These are phyloP conservation scores for Mucor lusitanicus DNA, from an alignment of 371 early-diverging fungal species.

Conservation along the genomic window DNA sequence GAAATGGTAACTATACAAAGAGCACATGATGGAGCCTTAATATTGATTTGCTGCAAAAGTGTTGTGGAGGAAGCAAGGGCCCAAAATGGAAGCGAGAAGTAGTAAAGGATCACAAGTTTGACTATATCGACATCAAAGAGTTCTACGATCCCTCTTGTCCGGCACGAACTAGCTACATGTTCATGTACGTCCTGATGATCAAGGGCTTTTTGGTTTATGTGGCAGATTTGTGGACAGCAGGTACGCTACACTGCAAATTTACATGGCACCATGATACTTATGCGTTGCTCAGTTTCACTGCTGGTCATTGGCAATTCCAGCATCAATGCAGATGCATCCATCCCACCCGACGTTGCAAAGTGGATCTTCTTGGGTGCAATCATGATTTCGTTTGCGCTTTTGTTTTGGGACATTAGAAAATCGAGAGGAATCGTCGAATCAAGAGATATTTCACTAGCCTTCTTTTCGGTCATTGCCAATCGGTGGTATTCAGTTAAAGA, in stretches of 20 bases:
- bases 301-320: conserved; percentile 53
- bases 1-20: background rate
- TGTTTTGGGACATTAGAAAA: conserved; percentile 79
- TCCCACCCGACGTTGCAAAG: conserved; percentile 43
- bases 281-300: conserved; percentile 6
- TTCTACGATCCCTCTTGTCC: conserved; percentile 61
- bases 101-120: conserved; percentile 88
- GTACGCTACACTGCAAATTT: conserved; percentile 27
- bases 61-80: conserved; percentile 25
- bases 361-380: conserved; percentile 78
- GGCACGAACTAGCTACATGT: conserved; percentile 56
- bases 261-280: background rate
- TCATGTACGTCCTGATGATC: conserved; percentile 72
- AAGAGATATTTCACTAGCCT: conserved; percentile 79
- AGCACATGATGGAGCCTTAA: background rate
- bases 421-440: conserved; percentile 65
- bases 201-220: conserved; percentile 78
- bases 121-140: conserved; percentile 84
- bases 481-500: conserved; percentile 64
- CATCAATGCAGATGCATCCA: conserved; percentile 56
- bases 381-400: conserved; percentile 67
- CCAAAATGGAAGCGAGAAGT: conserved; percentile 82
- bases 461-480: conserved; percentile 76
- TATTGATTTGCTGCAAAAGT: background rate
- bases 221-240: conserved; percentile 73